A percentile compares a stretch with the other conserved stretches of the same genome.
Evolutionary conservation across 331 rosid genomes (phyloP).

Genomic region (Telfairia occidentalis): DNA sequence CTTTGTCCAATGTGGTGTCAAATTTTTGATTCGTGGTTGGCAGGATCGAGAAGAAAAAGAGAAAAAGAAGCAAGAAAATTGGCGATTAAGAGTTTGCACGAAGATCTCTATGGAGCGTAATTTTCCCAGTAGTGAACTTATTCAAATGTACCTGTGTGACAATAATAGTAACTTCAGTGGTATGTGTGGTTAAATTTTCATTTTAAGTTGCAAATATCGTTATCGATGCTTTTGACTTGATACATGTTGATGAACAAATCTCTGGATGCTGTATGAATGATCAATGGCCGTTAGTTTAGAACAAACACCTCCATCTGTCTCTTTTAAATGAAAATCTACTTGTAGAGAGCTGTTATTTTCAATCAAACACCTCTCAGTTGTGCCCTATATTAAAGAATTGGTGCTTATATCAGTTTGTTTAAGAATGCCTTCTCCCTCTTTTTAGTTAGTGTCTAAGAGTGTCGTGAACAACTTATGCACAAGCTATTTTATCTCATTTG

Average conservation of each 20-base stretch:
- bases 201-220: background rate
- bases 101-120: slow-evolving; percentile 61
- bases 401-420: background rate
- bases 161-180: slow-evolving; percentile 51
- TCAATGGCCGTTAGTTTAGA: background rate
- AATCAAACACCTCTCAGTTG: background rate
- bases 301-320: background rate
- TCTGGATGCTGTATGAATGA: background rate
- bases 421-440: background rate
- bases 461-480: background rate
- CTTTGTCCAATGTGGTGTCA: background rate
- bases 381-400: background rate
- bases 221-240: background rate
- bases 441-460: background rate
- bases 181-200: slow-evolving; percentile 19
- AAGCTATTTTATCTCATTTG: background rate
- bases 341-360: background rate
- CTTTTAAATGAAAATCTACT: background rate
- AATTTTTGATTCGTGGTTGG: slow-evolving; percentile 17
- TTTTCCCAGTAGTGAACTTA: slow-evolving; percentile 55
- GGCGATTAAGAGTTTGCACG: slow-evolving; percentile 48
- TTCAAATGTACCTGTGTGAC: slow-evolving; percentile 56
- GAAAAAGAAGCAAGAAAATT: slow-evolving; percentile 40
- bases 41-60: slow-evolving; percentile 57
- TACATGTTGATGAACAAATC: background rate